Evolutionary conservation across 495 filamentous ascomycete species (phyloP).

Genomic region (Penicillium alfredii): DNA sequence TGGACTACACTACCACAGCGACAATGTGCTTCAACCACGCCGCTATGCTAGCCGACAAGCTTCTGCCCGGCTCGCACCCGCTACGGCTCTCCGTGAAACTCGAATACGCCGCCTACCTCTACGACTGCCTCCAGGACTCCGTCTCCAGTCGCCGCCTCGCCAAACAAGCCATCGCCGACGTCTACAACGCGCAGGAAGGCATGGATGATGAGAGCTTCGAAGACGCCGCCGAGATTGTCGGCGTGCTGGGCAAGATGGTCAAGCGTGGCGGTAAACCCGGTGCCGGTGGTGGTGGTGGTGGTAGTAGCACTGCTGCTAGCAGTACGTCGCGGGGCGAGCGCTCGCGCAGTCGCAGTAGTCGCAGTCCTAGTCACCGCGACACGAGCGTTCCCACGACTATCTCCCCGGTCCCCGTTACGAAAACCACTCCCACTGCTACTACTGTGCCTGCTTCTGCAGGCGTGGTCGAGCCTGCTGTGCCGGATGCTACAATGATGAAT

Average conservation of each 20-base stretch:
- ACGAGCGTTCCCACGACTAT: slow-evolving; percentile 21
- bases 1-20: slow-evolving; percentile 79
- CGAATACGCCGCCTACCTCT: slow-evolving; percentile 90
- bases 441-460: slow-evolving; percentile 4
- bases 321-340: slow-evolving; percentile 22
- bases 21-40: slow-evolving; percentile 77
- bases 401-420: slow-evolving; percentile 21
- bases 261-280: slow-evolving; percentile 52
- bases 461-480: slow-evolving; percentile 25
- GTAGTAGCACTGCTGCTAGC: slow-evolving; percentile 26
- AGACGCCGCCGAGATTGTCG: slow-evolving; percentile 70
- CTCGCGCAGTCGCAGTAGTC: slow-evolving; percentile 32
- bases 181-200: slow-evolving; percentile 82
- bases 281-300: too few species aligned
- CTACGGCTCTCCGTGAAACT: slow-evolving; percentile 86
- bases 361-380: slow-evolving; percentile 23
- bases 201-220: slow-evolving; percentile 88
- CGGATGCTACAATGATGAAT: slow-evolving; percentile 37
- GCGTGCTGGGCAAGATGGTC: slow-evolving; percentile 70
- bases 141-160: slow-evolving; percentile 69
- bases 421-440: slow-evolving; percentile 13
- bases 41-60: slow-evolving; percentile 60
- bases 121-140: slow-evolving; percentile 83
- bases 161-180: slow-evolving; percentile 77
- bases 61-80: slow-evolving; percentile 83